Evolutionary conservation across 2,329 filamentous ascomycete genomes (phyloP).

Genomic region (Exophiala oligosperma): DNA sequence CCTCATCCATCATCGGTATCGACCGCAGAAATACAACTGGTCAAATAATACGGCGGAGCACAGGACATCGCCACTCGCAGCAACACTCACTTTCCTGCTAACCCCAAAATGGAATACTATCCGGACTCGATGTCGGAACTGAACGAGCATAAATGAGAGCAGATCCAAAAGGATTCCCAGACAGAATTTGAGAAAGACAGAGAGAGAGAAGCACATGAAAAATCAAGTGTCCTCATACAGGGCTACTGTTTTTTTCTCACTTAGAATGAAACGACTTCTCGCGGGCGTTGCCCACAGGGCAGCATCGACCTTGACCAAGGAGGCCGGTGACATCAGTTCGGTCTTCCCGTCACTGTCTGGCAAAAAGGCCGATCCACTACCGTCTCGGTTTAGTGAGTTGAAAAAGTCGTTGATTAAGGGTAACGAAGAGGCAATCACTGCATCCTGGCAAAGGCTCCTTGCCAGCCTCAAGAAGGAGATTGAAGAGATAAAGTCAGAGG

Average conservation of each 20-base stretch:
- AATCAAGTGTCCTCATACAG: no score
- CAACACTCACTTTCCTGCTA: not conserved
- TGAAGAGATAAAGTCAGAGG: constrained; percentile 41
- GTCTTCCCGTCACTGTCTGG: constrained; percentile 50
- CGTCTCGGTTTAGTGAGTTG: constrained; percentile 42
- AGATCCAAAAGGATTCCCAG: no score
- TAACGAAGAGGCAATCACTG: constrained; percentile 40
- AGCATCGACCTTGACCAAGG: constrained; percentile 40
- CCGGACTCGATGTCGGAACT: not conserved
- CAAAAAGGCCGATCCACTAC: constrained; percentile 43
- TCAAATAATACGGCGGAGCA: no score
- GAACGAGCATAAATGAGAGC: not conserved
- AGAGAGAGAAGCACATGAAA: not conserved
- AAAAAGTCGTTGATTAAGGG: constrained; percentile 41
- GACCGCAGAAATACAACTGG: no score
- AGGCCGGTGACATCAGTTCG: constrained; percentile 48
- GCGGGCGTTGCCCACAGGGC: constrained; percentile 15
- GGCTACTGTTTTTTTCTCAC: no score
- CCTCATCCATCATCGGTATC: no score
- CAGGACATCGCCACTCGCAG: no score
- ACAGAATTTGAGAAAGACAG: not conserved
- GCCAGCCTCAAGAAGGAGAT: constrained; percentile 42
- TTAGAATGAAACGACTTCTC: constrained; percentile 13
- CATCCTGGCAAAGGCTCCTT: constrained; percentile 46
- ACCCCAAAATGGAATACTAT: constrained; percentile 2